Evolutionary conservation across 2,329 filamentous ascomycete species (phyloP), one percentile per base, ranked within the genome.

Genomic region (Juglanconis oblonga): DNA sequence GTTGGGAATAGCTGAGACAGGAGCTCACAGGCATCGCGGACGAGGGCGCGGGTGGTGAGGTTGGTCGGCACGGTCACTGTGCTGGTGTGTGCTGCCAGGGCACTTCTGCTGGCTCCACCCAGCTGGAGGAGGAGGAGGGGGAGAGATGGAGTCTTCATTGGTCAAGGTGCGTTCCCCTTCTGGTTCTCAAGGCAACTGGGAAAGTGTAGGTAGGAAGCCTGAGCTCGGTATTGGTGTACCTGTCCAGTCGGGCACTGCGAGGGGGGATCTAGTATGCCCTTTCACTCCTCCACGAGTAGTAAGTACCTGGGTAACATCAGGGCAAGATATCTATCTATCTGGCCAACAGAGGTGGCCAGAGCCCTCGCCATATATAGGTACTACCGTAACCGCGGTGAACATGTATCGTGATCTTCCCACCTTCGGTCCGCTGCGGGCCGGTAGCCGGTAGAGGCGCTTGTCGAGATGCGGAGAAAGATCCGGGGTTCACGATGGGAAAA

Each of bases 11-110:
- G 17, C 17, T 24, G 17, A 24, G 17, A 24, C 24, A 24, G 24
- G 24, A 24, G 24, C 24, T 24, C 71, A 60, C 69, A 70, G 7
- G 70, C 69, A 56, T 73, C 71, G 5, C 65, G 66, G 14, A 66
- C 63, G 3, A 73, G 65, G 1, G 59, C 50, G 14, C 70, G 66
- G 10, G 68, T 68, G n/a, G 63, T 49, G 4, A 73, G 65, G 59
- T 64, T 63, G 4, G 49, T 59, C 3, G 67, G 70, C 9, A 73
- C 55, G 8, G 66, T 59, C 48, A 73, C 59, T 3, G 54, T 60
- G 29, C 42, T 62, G 24, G 61, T 55, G 31, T 61, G 61, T 31
- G 14, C 8, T 10, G 44, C 54, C 36, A 51, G 35, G 29, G 45
- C 17, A 8, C 10, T 38, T 33, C 50, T 31, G 40, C 48, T 44